Evolutionary conservation across 1,284 basidiomycete species (phyloP).

Genomic region (Sporisorium exsertum): DNA sequence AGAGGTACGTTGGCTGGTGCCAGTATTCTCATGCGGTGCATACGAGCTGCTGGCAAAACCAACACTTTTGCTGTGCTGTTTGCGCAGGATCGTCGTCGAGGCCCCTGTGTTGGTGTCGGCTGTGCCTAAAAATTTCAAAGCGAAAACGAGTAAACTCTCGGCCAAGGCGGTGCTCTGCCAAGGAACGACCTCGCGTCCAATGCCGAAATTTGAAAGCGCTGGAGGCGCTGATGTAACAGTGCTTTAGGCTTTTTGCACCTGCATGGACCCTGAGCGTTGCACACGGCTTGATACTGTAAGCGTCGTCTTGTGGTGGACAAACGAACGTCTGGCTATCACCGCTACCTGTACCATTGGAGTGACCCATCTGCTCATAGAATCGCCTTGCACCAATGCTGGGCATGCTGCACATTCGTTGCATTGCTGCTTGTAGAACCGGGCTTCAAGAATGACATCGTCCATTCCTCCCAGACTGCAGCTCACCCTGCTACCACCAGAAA

Average conservation of each 20-base stretch:
- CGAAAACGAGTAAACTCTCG: constrained; percentile 4
- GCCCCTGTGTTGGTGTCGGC: constrained; percentile 21
- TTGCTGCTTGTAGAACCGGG: neutral
- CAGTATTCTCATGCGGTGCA: neutral
- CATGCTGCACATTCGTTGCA: neutral
- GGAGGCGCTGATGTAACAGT: neutral
- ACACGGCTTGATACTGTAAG: neutral
- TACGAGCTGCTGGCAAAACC: neutral
- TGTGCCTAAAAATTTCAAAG: neutral
- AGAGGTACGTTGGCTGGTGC: neutral
- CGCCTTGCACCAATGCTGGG: neutral
- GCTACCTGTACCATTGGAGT: no score
- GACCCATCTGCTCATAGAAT: no score
- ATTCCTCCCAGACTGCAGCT: constrained; percentile 13
- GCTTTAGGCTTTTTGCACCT: neutral
- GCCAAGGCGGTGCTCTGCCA: constrained; percentile 8
- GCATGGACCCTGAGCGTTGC: neutral
- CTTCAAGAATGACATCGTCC: neutral
- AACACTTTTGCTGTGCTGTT: constrained; percentile 2
- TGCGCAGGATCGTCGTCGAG: neutral
- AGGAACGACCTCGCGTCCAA: neutral
- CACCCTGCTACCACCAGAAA: constrained; percentile 20
- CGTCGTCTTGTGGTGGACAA: neutral
- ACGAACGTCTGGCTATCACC: neutral
- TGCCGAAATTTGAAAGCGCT: neutral